phyloP scores from a whole-genome alignment of 257 asterid genomes.

The Solanum bukasovii region DNA sequence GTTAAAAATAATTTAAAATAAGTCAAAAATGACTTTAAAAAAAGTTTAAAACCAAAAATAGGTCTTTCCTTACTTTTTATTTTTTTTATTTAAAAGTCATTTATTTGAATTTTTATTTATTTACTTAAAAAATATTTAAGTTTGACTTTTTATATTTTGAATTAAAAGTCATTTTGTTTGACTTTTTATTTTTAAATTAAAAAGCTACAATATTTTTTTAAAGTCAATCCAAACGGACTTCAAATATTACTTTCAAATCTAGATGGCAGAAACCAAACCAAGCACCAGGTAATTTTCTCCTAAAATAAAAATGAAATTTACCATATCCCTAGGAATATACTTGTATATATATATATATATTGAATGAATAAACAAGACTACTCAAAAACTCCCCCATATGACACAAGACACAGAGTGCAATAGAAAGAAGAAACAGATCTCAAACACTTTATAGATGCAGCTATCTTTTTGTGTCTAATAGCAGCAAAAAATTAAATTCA shows the following conservation, averaged over 20 bases:
- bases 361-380: neutral
- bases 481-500: neutral
- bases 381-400: neutral
- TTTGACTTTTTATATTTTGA: too few relatives aligned
- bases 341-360: neutral
- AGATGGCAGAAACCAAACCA: neutral
- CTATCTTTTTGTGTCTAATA: conserved; percentile 7
- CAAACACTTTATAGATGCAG: conserved; percentile 22
- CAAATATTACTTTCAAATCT: neutral
- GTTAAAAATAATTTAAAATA: too few relatives aligned
- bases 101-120: too few relatives aligned
- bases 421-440: conserved; percentile 17
- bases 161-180: too few relatives aligned
- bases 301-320: neutral
- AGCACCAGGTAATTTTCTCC: conserved; percentile 5
- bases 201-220: too few relatives aligned
- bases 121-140: too few relatives aligned
- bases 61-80: too few relatives aligned
- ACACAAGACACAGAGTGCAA: neutral
- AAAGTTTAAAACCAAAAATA: too few relatives aligned
- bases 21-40: too few relatives aligned
- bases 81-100: too few relatives aligned
- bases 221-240: too few relatives aligned
- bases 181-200: too few relatives aligned
- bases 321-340: neutral